Evolutionary conservation across 2,329 filamentous ascomycete genomes (phyloP).

Genomic region (Colletotrichum navitas): DNA sequence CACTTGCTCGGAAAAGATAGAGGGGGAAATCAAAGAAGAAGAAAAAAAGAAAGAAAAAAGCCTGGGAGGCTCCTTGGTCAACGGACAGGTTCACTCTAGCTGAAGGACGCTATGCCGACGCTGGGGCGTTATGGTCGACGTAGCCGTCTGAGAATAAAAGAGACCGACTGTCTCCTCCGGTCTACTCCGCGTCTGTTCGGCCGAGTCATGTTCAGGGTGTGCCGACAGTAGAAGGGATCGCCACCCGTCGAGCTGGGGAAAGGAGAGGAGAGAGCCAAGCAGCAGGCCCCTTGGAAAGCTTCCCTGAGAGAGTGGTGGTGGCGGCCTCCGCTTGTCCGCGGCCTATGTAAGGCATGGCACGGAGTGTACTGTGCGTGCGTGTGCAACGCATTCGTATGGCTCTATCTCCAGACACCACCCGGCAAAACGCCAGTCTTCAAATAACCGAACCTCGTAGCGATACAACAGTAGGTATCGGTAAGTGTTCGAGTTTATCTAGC

Average conservation of each 20-base stretch:
- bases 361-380: background rate
- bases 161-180: slow-evolving; percentile 20
- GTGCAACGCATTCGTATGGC: background rate
- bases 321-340: slow-evolving; percentile 1
- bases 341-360: background rate
- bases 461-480: background rate
- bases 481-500: background rate
- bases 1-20: background rate
- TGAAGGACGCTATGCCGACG: background rate
- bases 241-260: background rate
- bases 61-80: background rate
- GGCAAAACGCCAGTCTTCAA: background rate
- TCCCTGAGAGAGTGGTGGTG: background rate
- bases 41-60: fast-evolving
- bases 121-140: background rate
- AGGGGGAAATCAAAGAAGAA: too few species aligned
- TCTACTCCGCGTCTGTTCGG: slow-evolving; percentile 17
- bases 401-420: slow-evolving; percentile 8
- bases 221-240: background rate
- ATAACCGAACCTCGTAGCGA: background rate
- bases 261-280: background rate
- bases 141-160: background rate
- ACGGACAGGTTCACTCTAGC: slow-evolving; percentile 8
- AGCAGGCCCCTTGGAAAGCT: slow-evolving; percentile 12
- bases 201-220: slow-evolving; percentile 18